Evolutionary conservation across 2,329 filamentous ascomycete species (phyloP).

Genomic region (Fusarium chaquense): DNA sequence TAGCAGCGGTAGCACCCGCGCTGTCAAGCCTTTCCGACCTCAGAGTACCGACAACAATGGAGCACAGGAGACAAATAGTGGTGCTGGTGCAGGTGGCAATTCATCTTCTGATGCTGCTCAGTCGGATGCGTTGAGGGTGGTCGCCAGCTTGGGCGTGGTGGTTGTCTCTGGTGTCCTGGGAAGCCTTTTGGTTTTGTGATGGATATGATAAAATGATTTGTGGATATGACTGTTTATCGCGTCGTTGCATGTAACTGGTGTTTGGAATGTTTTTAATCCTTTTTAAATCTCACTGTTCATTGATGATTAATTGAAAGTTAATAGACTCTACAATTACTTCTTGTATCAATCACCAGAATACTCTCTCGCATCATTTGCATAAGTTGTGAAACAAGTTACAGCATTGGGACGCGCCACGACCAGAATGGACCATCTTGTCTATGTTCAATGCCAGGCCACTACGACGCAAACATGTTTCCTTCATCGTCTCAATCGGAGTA

Average conservation of each 20-base stretch:
- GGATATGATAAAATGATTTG: background rate
- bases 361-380: too few species aligned
- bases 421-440: too few species aligned
- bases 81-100: background rate
- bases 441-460: too few species aligned
- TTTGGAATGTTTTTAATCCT: background rate
- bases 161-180: constrained; percentile 36
- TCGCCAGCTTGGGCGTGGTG: constrained; percentile 17
- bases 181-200: constrained; percentile 28
- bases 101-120: constrained; percentile 10
- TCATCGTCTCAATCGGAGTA: too few species aligned
- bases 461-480: too few species aligned
- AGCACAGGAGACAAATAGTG: constrained; percentile 18
- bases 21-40: constrained; percentile 33
- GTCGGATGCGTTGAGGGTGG: constrained; percentile 18
- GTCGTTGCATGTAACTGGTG: background rate
- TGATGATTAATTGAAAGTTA: background rate
- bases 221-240: background rate
- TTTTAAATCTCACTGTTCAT: background rate
- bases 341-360: too few species aligned
- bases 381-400: too few species aligned
- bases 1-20: constrained; percentile 5
- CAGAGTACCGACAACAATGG: constrained; percentile 3
- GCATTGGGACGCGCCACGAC: too few species aligned
- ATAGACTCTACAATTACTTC: too few species aligned